Evolutionary conservation across 2,329 filamentous ascomycete genomes (phyloP), one percentile per base, ranked within the genome.

Genomic region (Aureobasidium subglaciale): DNA sequence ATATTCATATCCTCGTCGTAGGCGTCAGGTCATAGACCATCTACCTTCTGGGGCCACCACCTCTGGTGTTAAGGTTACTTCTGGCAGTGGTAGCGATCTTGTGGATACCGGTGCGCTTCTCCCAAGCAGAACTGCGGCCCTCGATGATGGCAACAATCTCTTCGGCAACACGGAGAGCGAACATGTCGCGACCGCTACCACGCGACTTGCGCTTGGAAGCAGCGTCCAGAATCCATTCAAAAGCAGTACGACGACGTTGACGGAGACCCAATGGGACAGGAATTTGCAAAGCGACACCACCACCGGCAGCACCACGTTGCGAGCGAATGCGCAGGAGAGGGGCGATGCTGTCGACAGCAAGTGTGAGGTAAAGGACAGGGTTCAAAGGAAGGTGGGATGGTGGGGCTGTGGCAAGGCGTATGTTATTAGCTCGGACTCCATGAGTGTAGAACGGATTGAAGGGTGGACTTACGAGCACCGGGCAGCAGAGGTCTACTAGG

Each of bases 321-420:
- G 81, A 80, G 55, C 84, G 82, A 66, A 99, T 85, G 62, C 87
- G 86, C 66, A 99, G 77, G 15, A 99, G 80, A 9, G 93, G 93
- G 1, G 91, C 89, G 22, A 99, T 86, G 9, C 89, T 95, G 77
- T 99, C 93, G 65, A 99, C 85, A 29, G 91, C 90, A 29, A 95
- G 79, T 11, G 87, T 89, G 45, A 99, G 84, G 75, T 97, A 99
- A 55, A 88, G 81, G 55, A 95, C 79, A 1, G 93, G 93, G 71
- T 96, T 88, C 29, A 96, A 82, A 2, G 93, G 90, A 9, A 99
- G 85, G 64, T 92, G 85, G 4, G 80, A 76, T 22, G 88, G 78
- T 1, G 90, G 88, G 1, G 91, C 89, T 59, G 66, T 42, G 11
- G 18, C n/a, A 18, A 24, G 29, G 15, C 18, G 29, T 10, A 16